phyloP scores from a whole-genome alignment of 306 rosid genomes.

The Hippophae rhamnoides region DNA sequence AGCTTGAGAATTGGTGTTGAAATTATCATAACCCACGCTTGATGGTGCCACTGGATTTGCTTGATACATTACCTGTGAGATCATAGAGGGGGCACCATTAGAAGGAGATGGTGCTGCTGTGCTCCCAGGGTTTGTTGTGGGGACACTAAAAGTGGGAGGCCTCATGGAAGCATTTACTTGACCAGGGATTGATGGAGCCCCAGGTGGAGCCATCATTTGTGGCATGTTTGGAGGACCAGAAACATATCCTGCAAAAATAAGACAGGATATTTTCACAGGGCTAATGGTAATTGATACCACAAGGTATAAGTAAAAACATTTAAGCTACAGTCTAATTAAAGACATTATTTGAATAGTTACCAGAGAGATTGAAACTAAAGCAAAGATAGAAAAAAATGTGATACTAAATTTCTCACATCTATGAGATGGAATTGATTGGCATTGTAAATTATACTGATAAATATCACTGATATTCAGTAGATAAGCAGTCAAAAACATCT shows the following conservation, averaged over 20 bases:
- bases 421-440: neutral
- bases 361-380: too few relatives aligned
- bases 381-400: too few relatives aligned
- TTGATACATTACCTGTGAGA: conserved; percentile 26
- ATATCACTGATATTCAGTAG: neutral
- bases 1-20: conserved; percentile 29
- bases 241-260: conserved; percentile 22
- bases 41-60: conserved; percentile 28
- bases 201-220: conserved; percentile 48
- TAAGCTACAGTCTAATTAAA: neutral
- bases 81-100: conserved; percentile 25
- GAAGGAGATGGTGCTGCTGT: conserved; percentile 21
- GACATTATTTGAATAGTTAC: too few relatives aligned
- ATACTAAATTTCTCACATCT: neutral
- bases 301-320: neutral
- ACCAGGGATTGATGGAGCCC: conserved; percentile 35
- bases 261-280: neutral
- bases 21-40: conserved; percentile 41
- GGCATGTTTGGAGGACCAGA: conserved; percentile 32
- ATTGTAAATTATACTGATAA: neutral
- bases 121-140: conserved; percentile 32
- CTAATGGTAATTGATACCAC: neutral
- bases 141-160: conserved; percentile 26
- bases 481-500: neutral
- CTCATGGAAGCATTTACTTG: conserved; percentile 31